phyloP scores from a whole-genome alignment of 257 asterid species.

The Cinchona pubescens region DNA sequence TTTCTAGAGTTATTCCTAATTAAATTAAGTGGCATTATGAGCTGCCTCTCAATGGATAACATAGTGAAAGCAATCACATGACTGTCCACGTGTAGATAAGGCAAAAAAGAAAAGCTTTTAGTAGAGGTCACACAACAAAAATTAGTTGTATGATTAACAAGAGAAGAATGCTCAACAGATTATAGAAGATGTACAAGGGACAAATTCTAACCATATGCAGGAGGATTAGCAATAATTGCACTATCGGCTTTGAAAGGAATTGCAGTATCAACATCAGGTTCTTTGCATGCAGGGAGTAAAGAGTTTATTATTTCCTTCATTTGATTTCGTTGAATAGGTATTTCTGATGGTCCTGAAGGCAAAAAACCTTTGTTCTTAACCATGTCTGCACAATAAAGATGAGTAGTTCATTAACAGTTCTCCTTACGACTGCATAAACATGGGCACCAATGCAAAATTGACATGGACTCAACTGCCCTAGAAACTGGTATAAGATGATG shows the following conservation, averaged over 20 bases:
- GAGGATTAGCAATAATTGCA: constrained; percentile 92
- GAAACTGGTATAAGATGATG: neutral
- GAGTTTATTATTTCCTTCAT: constrained; percentile 82
- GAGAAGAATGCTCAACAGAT: neutral
- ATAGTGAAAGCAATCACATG: neutral
- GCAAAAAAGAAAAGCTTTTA: neutral
- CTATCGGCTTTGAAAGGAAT: constrained; percentile 84
- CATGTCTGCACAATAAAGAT: constrained; percentile 59
- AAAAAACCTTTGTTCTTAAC: constrained; percentile 96
- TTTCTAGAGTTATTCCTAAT: neutral
- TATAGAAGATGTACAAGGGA: constrained; percentile 1
- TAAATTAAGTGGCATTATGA: neutral
- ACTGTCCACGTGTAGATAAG: neutral
- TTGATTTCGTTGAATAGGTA: constrained; percentile 78
- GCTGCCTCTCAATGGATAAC: neutral
- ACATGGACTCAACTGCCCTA: constrained; percentile 1
- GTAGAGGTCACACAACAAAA: too few relatives aligned
- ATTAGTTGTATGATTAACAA: neutral
- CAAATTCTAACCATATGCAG: constrained; percentile 69
- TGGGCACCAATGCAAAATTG: too few relatives aligned
- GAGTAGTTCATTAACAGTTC: neutral
- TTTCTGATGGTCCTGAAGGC: constrained; percentile 98
- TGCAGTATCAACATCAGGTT: constrained; percentile 80
- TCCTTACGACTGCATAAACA: neutral
- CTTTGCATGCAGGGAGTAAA: constrained; percentile 80